Evolutionary conservation across 768 basidiomycete species (phyloP).

Genomic region (Cubamyces lactineus): DNA sequence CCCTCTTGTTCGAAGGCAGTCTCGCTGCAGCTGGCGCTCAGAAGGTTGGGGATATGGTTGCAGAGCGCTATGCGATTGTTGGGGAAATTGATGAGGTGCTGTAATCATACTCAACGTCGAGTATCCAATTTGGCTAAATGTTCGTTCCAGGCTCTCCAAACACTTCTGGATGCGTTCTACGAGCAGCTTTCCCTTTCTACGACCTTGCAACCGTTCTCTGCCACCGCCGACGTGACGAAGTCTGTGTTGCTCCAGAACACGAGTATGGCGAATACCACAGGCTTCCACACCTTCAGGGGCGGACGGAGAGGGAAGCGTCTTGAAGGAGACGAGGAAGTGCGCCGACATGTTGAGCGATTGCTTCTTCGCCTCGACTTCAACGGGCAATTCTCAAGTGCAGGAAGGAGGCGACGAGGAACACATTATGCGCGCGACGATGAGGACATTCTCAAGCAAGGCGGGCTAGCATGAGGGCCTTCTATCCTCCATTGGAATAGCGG

Average conservation of each 20-base stretch:
- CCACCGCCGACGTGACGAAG: slow-evolving; percentile 69
- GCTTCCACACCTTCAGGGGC: slow-evolving; percentile 51
- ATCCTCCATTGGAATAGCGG: too few relatives aligned
- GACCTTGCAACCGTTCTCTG: slow-evolving; percentile 70
- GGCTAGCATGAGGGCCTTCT: slow-evolving; percentile 22
- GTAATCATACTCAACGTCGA: not conserved
- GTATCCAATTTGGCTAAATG: slow-evolving; percentile 3
- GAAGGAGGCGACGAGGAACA: slow-evolving; percentile 39
- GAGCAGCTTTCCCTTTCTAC: slow-evolving; percentile 77
- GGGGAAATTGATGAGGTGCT: slow-evolving; percentile 79
- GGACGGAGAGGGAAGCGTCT: slow-evolving; percentile 52
- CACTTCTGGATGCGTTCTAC: slow-evolving; percentile 75
- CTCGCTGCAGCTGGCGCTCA: slow-evolving; percentile 52
- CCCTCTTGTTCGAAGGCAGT: slow-evolving; percentile 80
- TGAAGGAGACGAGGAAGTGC: slow-evolving; percentile 68
- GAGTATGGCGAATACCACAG: slow-evolving; percentile 51
- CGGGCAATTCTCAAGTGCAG: slow-evolving; percentile 65
- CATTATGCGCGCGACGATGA: slow-evolving; percentile 43
- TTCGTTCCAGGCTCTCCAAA: slow-evolving; percentile 59
- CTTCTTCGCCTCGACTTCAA: slow-evolving; percentile 86
- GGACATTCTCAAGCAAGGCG: slow-evolving; percentile 36
- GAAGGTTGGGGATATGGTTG: slow-evolving; percentile 71
- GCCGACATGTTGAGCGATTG: slow-evolving; percentile 81
- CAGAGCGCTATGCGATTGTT: slow-evolving; percentile 67
- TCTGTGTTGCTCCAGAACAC: slow-evolving; percentile 61